A percentile compares a stretch with the other conserved stretches of the same genome.
phyloP scores from a whole-genome alignment of 2,329 filamentous ascomycete genomes.

The Pseudocercospora fijiensis region DNA sequence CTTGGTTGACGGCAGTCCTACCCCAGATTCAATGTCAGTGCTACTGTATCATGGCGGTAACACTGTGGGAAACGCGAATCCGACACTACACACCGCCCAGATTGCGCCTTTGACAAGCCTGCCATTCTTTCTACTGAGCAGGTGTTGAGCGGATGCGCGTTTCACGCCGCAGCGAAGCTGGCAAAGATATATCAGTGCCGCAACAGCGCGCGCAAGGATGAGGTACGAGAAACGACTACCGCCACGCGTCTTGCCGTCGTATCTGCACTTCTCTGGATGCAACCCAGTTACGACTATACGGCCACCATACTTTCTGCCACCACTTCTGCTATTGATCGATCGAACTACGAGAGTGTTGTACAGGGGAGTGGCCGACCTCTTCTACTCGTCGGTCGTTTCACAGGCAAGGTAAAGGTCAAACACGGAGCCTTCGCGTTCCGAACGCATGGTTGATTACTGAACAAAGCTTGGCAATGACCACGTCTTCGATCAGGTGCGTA shows the following conservation, averaged over 20 bases:
- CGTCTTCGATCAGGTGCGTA: background rate
- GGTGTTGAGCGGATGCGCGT: background rate
- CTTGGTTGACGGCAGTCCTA: background rate
- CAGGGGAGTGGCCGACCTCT: background rate
- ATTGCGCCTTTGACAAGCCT: too few species aligned
- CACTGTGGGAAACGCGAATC: background rate
- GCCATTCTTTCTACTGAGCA: too few species aligned
- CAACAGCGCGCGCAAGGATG: background rate
- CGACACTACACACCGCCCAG: too few species aligned
- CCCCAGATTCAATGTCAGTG: background rate
- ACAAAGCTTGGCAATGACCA: slow-evolving; percentile 8
- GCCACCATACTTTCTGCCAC: background rate
- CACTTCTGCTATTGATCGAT: background rate
- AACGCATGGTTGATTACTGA: background rate
- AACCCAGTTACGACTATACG: background rate
- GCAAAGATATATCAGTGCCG: background rate
- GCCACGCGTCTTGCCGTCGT: background rate
- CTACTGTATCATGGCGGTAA: background rate
- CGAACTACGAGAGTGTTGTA: background rate
- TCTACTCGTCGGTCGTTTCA: background rate
- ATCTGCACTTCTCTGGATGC: background rate
- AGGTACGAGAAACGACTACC: background rate
- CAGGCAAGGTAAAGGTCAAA: background rate
- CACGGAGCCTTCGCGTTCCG: background rate
- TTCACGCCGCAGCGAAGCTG: background rate